Evolutionary conservation across 257 asterid species (phyloP).

Genomic region (Solanum paucissectum): DNA sequence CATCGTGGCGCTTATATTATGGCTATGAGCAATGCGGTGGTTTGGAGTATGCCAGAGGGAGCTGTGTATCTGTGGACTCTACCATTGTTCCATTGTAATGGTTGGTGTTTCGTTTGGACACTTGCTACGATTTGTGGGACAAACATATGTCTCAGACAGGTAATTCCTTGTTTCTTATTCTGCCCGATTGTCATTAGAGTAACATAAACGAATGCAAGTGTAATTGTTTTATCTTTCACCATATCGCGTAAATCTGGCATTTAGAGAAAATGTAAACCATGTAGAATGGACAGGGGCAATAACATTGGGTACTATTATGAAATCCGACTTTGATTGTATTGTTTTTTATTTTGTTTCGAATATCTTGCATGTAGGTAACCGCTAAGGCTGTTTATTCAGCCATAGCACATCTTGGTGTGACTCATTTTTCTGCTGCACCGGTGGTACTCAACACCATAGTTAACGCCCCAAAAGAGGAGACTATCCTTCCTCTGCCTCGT

Average conservation of each 20-base stretch:
- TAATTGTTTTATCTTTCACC: neutral
- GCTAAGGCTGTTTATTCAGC: constrained; percentile 88
- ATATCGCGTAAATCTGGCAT: neutral
- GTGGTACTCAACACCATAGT: constrained; percentile 80
- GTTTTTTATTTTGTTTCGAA: neutral
- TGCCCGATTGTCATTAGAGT: neutral
- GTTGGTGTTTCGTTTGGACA: constrained; percentile 94
- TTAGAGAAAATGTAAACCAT: neutral
- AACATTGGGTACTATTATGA: neutral
- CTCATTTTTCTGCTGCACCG: constrained; percentile 97
- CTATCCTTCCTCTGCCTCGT: constrained; percentile 74
- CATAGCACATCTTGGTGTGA: constrained; percentile 61
- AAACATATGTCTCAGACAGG: constrained; percentile 90
- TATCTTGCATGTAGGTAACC: constrained; percentile 33
- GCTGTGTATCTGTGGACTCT: constrained; percentile 82
- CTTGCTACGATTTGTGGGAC: constrained; percentile 83
- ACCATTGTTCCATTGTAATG: constrained; percentile 94
- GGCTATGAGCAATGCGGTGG: constrained; percentile 58
- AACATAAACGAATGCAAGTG: neutral
- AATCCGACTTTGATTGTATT: neutral
- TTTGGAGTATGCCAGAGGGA: constrained; percentile 79
- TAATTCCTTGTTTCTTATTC: neutral
- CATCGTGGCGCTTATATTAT: constrained; percentile 94
- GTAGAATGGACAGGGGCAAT: neutral
- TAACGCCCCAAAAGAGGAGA: constrained; percentile 53